Base-by-base conservation (phyloP, 2,329 filamentous ascomycete species). In the Simplicillium aogashimaense region DNA sequence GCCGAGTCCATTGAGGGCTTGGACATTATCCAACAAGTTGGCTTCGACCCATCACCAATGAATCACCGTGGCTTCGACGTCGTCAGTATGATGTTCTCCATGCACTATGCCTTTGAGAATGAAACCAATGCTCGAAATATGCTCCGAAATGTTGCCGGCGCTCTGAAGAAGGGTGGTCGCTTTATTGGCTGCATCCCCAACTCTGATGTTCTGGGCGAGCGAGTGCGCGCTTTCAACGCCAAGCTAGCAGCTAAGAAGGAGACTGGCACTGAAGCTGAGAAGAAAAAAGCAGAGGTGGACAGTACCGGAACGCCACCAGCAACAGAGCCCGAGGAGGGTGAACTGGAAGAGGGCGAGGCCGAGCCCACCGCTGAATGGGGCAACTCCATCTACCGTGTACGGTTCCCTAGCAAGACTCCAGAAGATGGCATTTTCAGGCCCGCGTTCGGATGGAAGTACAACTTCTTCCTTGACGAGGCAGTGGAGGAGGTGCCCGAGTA, bases 31-130 rank as follows among this genome's bases (percentile, higher is more conserved):
- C 76, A 76, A 37, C 77, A 94, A 42, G 87, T 98, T 25, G 92
- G 92, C 16, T 95, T 95, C 51, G 86, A 94, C 53, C 69, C 75
- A 0, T 82, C 81, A 66, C 52, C 85, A 68, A 65, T 84, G 78
- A 60, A 80, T 45, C 78, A 78, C 39, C 83, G 83, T 41, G 89
- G 90, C 4, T 98, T 97, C 52, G 92, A 98, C 57, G 85, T 97
- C 33, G 90, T 98, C 47, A 88, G 83, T 56, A 95, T 95, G 78
- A 98, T 98, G 92, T 98, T 98, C 61, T 94, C 88, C 54, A 92
- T 98, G 80, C 92, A 98, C 65, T 98, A 98, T 59, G 89, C 92
- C 6, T 98, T 97, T 51, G 92, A 97, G 66, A 86, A 72, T 39
- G 90, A 98, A 60, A 76, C 78, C 36, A 94, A 95, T 60, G 87